Evolutionary conservation across 768 basidiomycete species (phyloP), one percentile per base, ranked within the genome.

Genomic region (Cyathus striatus): DNA sequence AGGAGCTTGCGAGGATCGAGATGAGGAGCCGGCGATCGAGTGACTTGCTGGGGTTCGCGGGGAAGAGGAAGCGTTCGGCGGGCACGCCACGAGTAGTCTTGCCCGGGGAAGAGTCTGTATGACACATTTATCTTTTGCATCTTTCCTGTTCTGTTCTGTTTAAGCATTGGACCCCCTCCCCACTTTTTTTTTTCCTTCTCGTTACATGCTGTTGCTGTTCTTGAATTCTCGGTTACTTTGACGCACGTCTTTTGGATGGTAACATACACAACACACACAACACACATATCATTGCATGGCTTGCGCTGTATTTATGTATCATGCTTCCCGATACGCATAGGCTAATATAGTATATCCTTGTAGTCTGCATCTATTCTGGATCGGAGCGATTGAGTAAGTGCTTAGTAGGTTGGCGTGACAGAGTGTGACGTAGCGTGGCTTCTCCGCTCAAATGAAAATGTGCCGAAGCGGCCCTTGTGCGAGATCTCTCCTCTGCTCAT

Each of bases 1-100:
- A 78, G 57, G 86, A 89, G 66, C 70, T 88, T 35, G 78, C 72
- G 46, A 72, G 76, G 47, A 86, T 89, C 50, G 86, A 88, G 62
- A 63, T 69, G 51, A 66, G 65, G 60, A 84, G 78, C 61, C 75
- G 74, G 35, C 61, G 64, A 52, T 70, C 68, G 36, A 77, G 71
- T 45, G 70, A 73, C 52, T 53, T 73, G 57, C 58, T 72, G 34
- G 71, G 73, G 16, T 75, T 73, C 54, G 59, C 63, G 27, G 63
- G 59, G 44, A 69, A 64, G 59, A 60, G 63, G 52, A 66, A 64
- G 52, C 58, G 62, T 39, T 52, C 55, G 32, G 43, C 46, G 38
- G 51, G 56, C 27, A 47, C 49, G 43, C 44, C 54, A 43, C 42
- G 49, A 48, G 45, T 50, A 33, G 52, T 45, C 42, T 43, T 45